Conservation (phyloP, 176 grass and related monocot genomes). For the Triticum monococcum region DNA sequence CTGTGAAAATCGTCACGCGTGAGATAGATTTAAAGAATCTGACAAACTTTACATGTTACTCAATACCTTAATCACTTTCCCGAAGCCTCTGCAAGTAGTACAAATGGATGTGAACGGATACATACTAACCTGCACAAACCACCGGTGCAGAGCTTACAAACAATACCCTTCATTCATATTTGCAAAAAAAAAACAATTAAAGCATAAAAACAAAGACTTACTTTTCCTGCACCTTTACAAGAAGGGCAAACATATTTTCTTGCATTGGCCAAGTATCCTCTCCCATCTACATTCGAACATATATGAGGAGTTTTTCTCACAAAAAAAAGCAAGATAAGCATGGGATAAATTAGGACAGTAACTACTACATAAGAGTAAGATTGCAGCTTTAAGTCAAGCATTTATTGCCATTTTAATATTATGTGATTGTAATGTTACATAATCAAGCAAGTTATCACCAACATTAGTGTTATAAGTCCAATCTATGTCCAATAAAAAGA, state of each 20-base stretch:
- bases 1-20: slow-evolving; percentile 42
- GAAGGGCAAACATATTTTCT: slow-evolving; percentile 75
- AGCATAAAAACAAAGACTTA: slow-evolving; percentile 42
- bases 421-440: slow-evolving; percentile 4
- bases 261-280: slow-evolving; percentile 69
- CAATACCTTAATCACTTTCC: slow-evolving; percentile 90
- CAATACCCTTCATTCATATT: slow-evolving; percentile 8
- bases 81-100: slow-evolving; percentile 71
- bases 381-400: slow-evolving; percentile 9
- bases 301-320: slow-evolving; percentile 15
- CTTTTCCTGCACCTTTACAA: slow-evolving; percentile 78
- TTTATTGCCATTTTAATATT: background rate
- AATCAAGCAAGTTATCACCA: slow-evolving; percentile 20
- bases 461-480: background rate
- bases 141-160: slow-evolving; percentile 16
- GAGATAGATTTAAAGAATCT: slow-evolving; percentile 23
- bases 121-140: slow-evolving; percentile 63
- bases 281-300: slow-evolving; percentile 66
- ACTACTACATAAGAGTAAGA: slow-evolving; percentile 1
- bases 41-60: slow-evolving; percentile 2
- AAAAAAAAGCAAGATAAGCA: slow-evolving; percentile 15
- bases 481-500: background rate
- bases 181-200: slow-evolving; percentile 14
- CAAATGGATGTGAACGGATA: slow-evolving; percentile 88
- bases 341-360: slow-evolving; percentile 25